Percentiles rank a stretch among this genome's conserved stretches.
phyloP scores from a whole-genome alignment of 2,329 filamentous ascomycete species.

The Aureobasidium sp. region DNA sequence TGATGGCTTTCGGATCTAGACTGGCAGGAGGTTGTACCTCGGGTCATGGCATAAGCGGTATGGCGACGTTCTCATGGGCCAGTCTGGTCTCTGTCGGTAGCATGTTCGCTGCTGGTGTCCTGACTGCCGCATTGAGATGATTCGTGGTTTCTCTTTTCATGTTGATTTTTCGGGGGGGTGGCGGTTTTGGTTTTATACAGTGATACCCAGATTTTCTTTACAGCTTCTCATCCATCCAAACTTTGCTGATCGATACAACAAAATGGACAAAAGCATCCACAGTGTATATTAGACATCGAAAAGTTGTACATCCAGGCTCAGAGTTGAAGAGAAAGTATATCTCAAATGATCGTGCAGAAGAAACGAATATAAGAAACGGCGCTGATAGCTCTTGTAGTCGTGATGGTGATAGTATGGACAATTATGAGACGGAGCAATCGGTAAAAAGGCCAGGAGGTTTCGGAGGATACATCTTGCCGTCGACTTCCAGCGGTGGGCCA shows the following conservation, averaged over 20 bases:
- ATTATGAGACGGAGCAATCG: conserved; percentile 2
- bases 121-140: not conserved
- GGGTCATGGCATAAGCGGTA: conserved; percentile 60
- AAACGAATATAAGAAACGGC: not conserved
- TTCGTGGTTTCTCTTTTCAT: not conserved
- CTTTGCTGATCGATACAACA: not conserved
- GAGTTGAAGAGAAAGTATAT: not conserved
- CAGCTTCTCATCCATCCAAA: no score
- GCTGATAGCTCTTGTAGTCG: not conserved
- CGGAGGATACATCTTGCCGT: conserved; percentile 53
- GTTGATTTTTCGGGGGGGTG: not conserved
- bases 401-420: no score
- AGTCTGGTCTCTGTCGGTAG: conserved; percentile 54
- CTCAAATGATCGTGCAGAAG: not conserved
- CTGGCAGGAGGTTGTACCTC: conserved; percentile 60
- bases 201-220: not conserved
- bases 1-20: conserved; percentile 52
- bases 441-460: conserved; percentile 19
- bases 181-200: not conserved
- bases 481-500: conserved; percentile 48
- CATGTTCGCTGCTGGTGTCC: conserved; percentile 47
- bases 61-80: conserved; percentile 51
- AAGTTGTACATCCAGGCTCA: not conserved
- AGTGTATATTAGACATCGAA: not conserved
- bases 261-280: not conserved